Conservation (phyloP, 2,329 filamentous ascomycete genomes). For the Aspergillus brunneoviolaceus region DNA sequence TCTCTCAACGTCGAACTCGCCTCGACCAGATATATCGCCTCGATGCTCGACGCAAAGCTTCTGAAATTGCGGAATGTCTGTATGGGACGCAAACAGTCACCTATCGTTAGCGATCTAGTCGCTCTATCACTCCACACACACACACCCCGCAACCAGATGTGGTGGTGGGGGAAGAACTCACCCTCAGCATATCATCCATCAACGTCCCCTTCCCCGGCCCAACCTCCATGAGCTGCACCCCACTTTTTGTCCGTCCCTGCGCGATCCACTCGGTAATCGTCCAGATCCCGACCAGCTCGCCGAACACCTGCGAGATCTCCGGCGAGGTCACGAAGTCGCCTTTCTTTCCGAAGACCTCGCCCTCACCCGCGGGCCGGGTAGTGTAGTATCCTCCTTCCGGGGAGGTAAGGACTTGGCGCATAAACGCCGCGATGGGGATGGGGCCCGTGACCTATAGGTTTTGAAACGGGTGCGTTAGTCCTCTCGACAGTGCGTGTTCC, state of each 20-base stretch:
- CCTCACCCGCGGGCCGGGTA: conserved; percentile 62
- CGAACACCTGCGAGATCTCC: conserved; percentile 96
- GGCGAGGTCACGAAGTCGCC: conserved; percentile 97
- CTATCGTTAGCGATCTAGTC: conserved; percentile 6
- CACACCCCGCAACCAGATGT: neutral
- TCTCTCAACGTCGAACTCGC: conserved; percentile 77
- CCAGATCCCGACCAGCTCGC: conserved; percentile 92
- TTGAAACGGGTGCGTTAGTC: neutral
- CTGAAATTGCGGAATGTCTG: conserved; percentile 85
- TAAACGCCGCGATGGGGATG: conserved; percentile 87
- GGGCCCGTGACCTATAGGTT: conserved; percentile 72
- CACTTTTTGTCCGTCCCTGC: conserved; percentile 71
- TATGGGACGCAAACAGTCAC: neutral
- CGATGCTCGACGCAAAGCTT: conserved; percentile 70
- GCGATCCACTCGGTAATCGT: conserved; percentile 95
- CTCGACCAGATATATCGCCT: conserved; percentile 91
- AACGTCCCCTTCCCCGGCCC: conserved; percentile 91
- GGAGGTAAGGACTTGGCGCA: conserved; percentile 96
- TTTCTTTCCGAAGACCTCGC: conserved; percentile 86
- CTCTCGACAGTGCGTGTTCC: neutral
- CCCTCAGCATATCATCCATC: conserved; percentile 93
- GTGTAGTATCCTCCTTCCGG: conserved; percentile 94
- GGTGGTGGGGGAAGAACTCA: conserved; percentile 46
- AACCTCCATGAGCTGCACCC: conserved; percentile 88
- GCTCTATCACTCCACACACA: neutral